These are phyloP conservation scores for Ascosphaera apis DNA, from an alignment of 2,329 filamentous ascomycete species.

Conservation along the genomic window DNA sequence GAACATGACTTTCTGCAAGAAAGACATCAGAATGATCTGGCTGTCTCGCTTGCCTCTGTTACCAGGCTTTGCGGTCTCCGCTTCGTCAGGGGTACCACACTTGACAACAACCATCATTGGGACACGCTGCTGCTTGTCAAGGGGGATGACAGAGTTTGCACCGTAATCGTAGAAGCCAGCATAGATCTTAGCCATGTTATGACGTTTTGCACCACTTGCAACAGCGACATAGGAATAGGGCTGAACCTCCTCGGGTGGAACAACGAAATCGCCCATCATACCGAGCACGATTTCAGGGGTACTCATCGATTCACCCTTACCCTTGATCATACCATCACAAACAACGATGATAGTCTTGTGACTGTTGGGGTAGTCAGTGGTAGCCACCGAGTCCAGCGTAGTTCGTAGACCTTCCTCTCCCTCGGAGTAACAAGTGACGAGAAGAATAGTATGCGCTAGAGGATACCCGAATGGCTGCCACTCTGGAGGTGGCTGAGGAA, in stretches of 20 bases:
- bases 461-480: constrained; percentile 97
- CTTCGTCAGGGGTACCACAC: constrained; percentile 78
- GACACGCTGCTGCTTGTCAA: constrained; percentile 81
- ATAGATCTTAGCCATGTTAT: constrained; percentile 99
- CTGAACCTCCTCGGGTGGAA: constrained; percentile 58
- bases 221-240: constrained; percentile 93
- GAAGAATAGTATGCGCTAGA: constrained; percentile 73
- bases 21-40: constrained; percentile 98
- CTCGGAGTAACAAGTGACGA: constrained; percentile 84
- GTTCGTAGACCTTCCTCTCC: constrained; percentile 80
- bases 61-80: constrained; percentile 61
- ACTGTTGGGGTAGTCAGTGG: constrained; percentile 96
- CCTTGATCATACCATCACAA: constrained; percentile 95
- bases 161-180: constrained; percentile 98
- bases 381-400: constrained; percentile 86
- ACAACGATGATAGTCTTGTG: constrained; percentile 94
- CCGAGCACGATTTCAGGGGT: constrained; percentile 75
- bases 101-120: constrained; percentile 96
- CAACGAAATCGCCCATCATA: constrained; percentile 86
- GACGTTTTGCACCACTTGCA: constrained; percentile 81
- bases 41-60: constrained; percentile 98
- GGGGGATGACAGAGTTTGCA: constrained; percentile 49
- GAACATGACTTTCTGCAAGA: constrained; percentile 99
- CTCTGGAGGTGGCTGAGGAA: constrained; percentile 86
- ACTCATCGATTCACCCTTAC: constrained; percentile 62